Conservation (phyloP, 306 rosid species). For the Acacia acuminata region DNA sequence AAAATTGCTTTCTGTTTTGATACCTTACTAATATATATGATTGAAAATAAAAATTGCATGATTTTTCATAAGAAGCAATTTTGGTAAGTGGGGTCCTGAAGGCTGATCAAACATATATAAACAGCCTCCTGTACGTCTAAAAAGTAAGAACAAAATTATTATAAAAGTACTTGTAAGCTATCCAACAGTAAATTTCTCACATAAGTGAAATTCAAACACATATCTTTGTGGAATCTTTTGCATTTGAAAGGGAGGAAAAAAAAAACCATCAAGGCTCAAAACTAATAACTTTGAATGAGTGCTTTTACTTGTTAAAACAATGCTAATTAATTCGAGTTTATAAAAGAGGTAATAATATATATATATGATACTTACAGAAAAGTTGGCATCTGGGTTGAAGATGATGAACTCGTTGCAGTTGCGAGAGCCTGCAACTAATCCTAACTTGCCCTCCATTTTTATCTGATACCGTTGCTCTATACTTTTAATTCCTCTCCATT, state of each 20-base stretch:
- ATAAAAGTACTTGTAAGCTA: no score
- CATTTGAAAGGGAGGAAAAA: neutral
- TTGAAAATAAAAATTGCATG: no score
- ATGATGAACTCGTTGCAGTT: constrained; percentile 61
- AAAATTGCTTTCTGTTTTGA: no score
- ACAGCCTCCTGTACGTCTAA: no score
- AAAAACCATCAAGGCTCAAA: neutral
- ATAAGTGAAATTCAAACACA: neutral
- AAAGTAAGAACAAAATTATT: no score
- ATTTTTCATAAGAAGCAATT: no score
- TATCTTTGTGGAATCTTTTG: neutral
- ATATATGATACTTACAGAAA: constrained; percentile 5
- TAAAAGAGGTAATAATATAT: neutral
- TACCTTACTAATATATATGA: no score
- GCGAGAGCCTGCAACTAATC: constrained; percentile 76
- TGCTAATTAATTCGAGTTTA: neutral
- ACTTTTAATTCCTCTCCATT: neutral
- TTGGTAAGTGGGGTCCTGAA: no score
- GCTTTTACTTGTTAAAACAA: neutral
- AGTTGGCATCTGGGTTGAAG: constrained; percentile 53
- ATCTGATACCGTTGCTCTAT: neutral
- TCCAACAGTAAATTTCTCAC: no score
- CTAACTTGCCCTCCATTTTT: constrained; percentile 46
- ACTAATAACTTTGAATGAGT: neutral
- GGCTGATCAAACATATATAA: no score